Conservation (phyloP, 2,329 filamentous ascomycete species). For the Aspergillus brunneoviolaceus region DNA sequence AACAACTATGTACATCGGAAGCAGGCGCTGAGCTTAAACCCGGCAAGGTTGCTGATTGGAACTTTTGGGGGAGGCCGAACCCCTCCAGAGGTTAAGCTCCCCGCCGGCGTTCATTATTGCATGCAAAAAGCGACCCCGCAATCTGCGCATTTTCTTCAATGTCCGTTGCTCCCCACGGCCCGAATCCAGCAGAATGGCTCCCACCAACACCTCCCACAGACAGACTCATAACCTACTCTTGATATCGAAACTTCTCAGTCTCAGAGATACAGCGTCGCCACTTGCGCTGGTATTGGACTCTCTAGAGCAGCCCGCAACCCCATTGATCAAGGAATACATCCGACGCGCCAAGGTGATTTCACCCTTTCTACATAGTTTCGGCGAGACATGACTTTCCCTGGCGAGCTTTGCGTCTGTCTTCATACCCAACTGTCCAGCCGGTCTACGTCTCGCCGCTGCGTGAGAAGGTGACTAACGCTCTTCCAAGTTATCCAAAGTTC, state of each 20-base stretch:
- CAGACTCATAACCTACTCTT: constrained; percentile 82
- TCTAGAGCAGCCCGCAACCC: constrained; percentile 74
- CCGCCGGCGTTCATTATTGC: not conserved
- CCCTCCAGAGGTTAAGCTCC: constrained; percentile 15
- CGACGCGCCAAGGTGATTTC: constrained; percentile 68
- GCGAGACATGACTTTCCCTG: not conserved
- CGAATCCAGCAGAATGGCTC: constrained; percentile 30
- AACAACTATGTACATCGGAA: not conserved
- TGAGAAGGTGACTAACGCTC: not conserved
- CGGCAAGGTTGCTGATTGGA: constrained; percentile 19
- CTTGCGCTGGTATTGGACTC: constrained; percentile 84
- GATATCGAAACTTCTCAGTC: constrained; percentile 76
- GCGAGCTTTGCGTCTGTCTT: not conserved
- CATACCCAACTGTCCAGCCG: too few species aligned
- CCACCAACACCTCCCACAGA: constrained; percentile 56
- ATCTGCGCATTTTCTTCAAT: constrained; percentile 2
- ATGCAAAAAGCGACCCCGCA: constrained; percentile 16
- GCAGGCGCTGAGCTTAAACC: constrained; percentile 26
- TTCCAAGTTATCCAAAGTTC: constrained; percentile 55
- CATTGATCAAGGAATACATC: constrained; percentile 71
- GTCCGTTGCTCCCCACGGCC: not conserved
- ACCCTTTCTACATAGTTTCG: not conserved
- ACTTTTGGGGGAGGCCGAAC: constrained; percentile 27
- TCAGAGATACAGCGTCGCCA: constrained; percentile 77
- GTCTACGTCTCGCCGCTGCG: not conserved